phyloP scores from a whole-genome alignment of 2,329 filamentous ascomycete species.

The Camptophora hylomeconis region DNA sequence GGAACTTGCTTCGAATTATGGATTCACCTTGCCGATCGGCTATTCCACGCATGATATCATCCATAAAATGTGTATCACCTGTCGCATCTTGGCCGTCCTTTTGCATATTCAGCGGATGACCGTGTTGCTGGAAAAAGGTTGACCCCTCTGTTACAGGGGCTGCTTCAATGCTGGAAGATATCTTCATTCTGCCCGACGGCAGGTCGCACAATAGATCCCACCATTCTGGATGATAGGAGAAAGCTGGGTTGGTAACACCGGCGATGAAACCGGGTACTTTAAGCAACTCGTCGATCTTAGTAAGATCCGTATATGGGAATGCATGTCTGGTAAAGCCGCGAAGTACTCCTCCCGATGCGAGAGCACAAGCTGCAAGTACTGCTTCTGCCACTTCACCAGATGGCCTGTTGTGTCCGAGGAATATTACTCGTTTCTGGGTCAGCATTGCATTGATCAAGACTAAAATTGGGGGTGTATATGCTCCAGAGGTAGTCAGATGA shows the following conservation, averaged over 20 bases:
- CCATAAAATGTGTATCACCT: slow-evolving; percentile 81
- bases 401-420: slow-evolving; percentile 86
- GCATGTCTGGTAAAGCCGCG: slow-evolving; percentile 90
- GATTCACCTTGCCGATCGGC: slow-evolving; percentile 76
- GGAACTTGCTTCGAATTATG: slow-evolving; percentile 82
- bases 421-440: slow-evolving; percentile 93
- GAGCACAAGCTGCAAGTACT: slow-evolving; percentile 89
- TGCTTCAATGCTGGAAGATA: slow-evolving; percentile 73
- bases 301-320: slow-evolving; percentile 95
- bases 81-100: slow-evolving; percentile 49
- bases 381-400: slow-evolving; percentile 94
- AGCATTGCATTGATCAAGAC: slow-evolving; percentile 88
- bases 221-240: slow-evolving; percentile 91
- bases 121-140: slow-evolving; percentile 71
- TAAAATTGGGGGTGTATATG: slow-evolving; percentile 84
- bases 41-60: slow-evolving; percentile 70
- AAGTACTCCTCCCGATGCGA: slow-evolving; percentile 83
- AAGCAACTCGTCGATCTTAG: slow-evolving; percentile 90
- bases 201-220: slow-evolving; percentile 96
- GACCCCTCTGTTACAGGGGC: slow-evolving; percentile 74
- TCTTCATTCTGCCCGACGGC: slow-evolving; percentile 83
- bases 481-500: slow-evolving; percentile 84
- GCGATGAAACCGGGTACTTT: slow-evolving; percentile 96
- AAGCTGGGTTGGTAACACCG: slow-evolving; percentile 92
- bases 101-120: slow-evolving; percentile 33